These are phyloP conservation scores for Cladorrhinum samala DNA, from an alignment of 495 filamentous ascomycete species.

Conservation along the genomic window DNA sequence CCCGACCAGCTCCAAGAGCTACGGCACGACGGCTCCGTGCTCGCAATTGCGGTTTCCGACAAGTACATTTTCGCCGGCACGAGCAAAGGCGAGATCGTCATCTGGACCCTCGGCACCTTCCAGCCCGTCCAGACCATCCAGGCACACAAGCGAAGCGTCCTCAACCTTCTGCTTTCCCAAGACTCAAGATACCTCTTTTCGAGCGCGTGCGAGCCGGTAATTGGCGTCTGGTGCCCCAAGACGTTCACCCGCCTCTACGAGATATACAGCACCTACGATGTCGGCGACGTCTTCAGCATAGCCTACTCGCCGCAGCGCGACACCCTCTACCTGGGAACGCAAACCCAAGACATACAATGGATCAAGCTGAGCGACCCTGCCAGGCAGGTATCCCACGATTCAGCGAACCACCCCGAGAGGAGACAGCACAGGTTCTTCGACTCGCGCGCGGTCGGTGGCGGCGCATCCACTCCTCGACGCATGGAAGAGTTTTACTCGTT, in stretches of 20 bases:
- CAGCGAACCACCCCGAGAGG: slow-evolving; percentile 65
- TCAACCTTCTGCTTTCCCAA: slow-evolving; percentile 71
- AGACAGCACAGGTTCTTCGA: slow-evolving; percentile 95
- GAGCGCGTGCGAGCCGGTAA: slow-evolving; percentile 85
- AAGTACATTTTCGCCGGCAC: slow-evolving; percentile 75
- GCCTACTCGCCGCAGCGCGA: slow-evolving; percentile 71
- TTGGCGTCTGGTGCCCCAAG: slow-evolving; percentile 63
- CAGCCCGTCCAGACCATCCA: slow-evolving; percentile 68
- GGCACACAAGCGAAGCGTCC: slow-evolving; percentile 84
- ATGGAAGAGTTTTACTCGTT: slow-evolving; percentile 43
- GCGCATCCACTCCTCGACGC: slow-evolving; percentile 64
- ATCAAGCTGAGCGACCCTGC: slow-evolving; percentile 41
- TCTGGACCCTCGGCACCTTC: slow-evolving; percentile 84
- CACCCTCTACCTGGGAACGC: slow-evolving; percentile 85
- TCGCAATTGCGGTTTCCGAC: slow-evolving; percentile 61
- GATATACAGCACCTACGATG: slow-evolving; percentile 89
- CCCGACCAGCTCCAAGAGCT: slow-evolving; percentile 64
- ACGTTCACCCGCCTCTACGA: slow-evolving; percentile 59
- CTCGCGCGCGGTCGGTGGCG: slow-evolving; percentile 76
- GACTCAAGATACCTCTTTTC: slow-evolving; percentile 79
- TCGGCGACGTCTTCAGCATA: slow-evolving; percentile 92
- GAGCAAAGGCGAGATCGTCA: slow-evolving; percentile 84
- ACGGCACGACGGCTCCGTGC: slow-evolving; percentile 64
- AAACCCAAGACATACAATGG: slow-evolving; percentile 89
- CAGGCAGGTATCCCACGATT: slow-evolving; percentile 52